Conservation (phyloP, 2,329 filamentous ascomycete genomes). For the Pestalotiopsis sp. region DNA sequence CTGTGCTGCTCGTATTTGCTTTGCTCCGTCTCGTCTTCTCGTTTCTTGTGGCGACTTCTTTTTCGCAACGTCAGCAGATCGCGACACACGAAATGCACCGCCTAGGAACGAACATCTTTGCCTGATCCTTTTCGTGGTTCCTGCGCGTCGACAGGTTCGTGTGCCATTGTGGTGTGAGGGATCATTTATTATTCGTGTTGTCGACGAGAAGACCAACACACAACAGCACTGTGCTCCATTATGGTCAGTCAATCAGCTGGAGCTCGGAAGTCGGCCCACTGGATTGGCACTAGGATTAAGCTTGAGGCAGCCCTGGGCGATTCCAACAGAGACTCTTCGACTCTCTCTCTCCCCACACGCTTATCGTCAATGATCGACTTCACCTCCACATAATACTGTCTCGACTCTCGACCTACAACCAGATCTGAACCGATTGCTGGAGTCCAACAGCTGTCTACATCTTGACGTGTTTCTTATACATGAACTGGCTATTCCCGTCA, state of each 20-base stretch:
- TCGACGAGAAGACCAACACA: too few relatives aligned
- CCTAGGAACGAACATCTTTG: background rate
- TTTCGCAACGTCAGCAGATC: background rate
- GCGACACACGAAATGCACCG: background rate
- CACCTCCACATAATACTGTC: too few relatives aligned
- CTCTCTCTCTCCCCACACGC: too few relatives aligned
- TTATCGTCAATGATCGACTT: too few relatives aligned
- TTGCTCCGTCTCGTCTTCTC: too few relatives aligned
- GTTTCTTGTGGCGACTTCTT: background rate
- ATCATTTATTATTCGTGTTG: background rate
- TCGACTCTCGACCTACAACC: too few relatives aligned
- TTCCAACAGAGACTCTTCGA: too few relatives aligned
- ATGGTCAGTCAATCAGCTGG: too few relatives aligned
- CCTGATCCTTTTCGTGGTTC: background rate
- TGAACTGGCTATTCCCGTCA: too few relatives aligned
- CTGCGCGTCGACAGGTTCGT: background rate
- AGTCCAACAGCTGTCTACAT: too few relatives aligned
- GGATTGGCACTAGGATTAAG: background rate
- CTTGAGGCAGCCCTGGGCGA: background rate
- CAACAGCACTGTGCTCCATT: background rate
- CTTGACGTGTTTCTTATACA: too few relatives aligned
- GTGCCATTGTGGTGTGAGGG: background rate
- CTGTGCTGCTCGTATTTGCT: background rate
- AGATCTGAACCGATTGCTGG: too few relatives aligned
- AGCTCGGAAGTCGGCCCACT: background rate